Base-by-base conservation (phyloP, 176 grass and related monocot species). In the Triticum turgidum region DNA sequence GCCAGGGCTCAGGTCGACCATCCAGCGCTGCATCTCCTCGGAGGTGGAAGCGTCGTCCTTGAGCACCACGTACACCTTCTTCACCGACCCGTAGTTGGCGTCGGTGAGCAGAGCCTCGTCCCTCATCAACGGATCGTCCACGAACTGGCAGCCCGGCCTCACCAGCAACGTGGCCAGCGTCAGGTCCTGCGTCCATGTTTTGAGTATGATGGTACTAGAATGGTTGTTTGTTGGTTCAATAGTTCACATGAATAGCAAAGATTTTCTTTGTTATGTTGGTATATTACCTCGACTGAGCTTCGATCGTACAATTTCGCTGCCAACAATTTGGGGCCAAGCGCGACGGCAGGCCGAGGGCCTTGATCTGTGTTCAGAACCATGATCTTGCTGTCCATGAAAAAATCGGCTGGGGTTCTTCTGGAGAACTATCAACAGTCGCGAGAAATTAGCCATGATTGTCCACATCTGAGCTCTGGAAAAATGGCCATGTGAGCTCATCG, bases 51-150 rank as follows among this genome's bases (percentile, higher is more conserved):
- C 38, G 3, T 95, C 93, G 1, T 64, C 79, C 84, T 59, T 87
- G 71, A 77, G 89, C 6, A 87, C n/a, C 6, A 95, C 61, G 44
- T 82, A 91, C 64, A 82, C 83, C 69, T 66, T 89, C 47, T 78
- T 88, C 87, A 94, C 87, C 1, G 85, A 87, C 3, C 90, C 87
- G 37, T 83, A 94, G 61, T 77, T 90, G 7, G 7, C 71, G 2
- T 87, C 65, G 1, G 81, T 91, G 65, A 94, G 74, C 54, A 85
- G 35, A 24, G 58, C 11, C 58, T 76, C 65, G 44, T 87, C 86
- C 64, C 74, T 81, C 79, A 75, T 89, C 11, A 34, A 42, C 2
- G 77, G 58, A n/a, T 91, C 89, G 3, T 94, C 76, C 39, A 77
- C 10, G 84, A 89, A 89, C 44, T 69, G 59, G 24, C 33, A 84